A percentile compares a stretch with the other conserved stretches of the same genome.
Conservation (phyloP, 352 stramenopile genomes). For the Pythium sukuiense region DNA sequence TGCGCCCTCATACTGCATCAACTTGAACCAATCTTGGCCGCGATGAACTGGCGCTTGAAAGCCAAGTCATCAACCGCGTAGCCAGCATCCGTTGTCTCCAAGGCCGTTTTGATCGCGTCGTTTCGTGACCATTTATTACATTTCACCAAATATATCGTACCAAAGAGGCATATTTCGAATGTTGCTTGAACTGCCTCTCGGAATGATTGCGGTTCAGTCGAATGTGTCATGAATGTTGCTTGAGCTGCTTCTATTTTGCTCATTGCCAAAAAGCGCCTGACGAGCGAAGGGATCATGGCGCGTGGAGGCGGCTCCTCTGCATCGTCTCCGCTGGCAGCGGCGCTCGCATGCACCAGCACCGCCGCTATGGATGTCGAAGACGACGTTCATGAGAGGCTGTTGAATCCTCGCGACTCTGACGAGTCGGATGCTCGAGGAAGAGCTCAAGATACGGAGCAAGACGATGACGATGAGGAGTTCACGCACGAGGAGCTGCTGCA, state of each 20-base stretch:
- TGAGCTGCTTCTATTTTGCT: not conserved
- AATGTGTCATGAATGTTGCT: slow-evolving; percentile 14
- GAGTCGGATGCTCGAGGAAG: slow-evolving; percentile 5
- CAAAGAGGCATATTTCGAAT: not conserved
- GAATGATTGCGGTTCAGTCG: slow-evolving; percentile 10
- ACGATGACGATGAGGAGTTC: slow-evolving; percentile 41
- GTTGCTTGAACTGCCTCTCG: slow-evolving; percentile 9
- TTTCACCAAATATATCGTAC: not conserved
- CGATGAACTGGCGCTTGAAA: too few relatives aligned
- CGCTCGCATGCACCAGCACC: slow-evolving; percentile 16
- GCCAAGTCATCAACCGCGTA: too few relatives aligned
- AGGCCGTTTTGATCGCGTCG: too few relatives aligned
- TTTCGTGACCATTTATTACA: not conserved
- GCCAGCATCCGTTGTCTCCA: too few relatives aligned
- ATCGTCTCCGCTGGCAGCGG: slow-evolving; percentile 26
- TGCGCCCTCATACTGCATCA: too few relatives aligned
- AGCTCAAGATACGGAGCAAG: slow-evolving; percentile 9
- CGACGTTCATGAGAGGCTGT: slow-evolving; percentile 22
- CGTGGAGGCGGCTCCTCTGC: not conserved
- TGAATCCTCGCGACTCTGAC: slow-evolving; percentile 10
- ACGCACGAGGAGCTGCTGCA: slow-evolving; percentile 84
- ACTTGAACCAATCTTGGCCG: too few relatives aligned
- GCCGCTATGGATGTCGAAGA: not conserved
- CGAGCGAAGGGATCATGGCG: slow-evolving; percentile 6
- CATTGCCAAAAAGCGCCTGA: not conserved